Evolutionary conservation across 306 rosid genomes (phyloP), one percentile per base, ranked within the genome.

Genomic region (Gleditsia sinensis): DNA sequence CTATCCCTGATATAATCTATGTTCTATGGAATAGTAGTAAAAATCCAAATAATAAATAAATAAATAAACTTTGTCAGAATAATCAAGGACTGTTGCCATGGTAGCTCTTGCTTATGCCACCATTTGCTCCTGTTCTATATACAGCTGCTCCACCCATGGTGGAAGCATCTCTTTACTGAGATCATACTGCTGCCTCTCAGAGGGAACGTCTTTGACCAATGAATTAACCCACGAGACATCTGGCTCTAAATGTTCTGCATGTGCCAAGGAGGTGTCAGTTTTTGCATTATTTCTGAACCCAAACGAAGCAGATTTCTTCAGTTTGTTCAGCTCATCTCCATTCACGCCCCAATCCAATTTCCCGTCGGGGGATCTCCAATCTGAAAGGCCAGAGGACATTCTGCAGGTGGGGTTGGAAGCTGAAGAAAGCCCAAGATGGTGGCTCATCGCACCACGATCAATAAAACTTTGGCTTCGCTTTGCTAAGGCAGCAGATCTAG

Each of bases 191-290:
- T 74, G 81, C 55, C 68, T 77, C 68, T 92, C 89, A 0, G 91
- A 65, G 30, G 97, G 88, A 23, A 83, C 98, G 43, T 94, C 98
- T 58, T 80, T 94, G 25, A 91, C 97, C 78, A 95, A 65, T 56
- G 99, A 83, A 72, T 92, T 79, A 70, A 95, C 99, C 99, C 99
- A 95, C 0, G 99, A 95, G 24, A 95, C 98, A 57, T 95, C 99
- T 0, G 99, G 98, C 75, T 95, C 99, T 3, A 67, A 88, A 19
- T 82, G 69, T 30, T 74, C 74, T 6, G 88, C 55, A 3, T 75
- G 81, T 65, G 67, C 48, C 48, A 71, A 9, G 62, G 78, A 43
- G 34, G 80, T 45, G 17, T 83, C 55, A 24, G 66, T 65, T 67
- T 76, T 80, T 13, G 66, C 75, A 53, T 78, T 75, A 54, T 88